Percentiles rank a stretch among this genome's conserved stretches.
These are phyloP conservation scores for Fomitopsis pinicola DNA, from an alignment of 1,284 basidiomycete genomes.

Conservation along the genomic window DNA sequence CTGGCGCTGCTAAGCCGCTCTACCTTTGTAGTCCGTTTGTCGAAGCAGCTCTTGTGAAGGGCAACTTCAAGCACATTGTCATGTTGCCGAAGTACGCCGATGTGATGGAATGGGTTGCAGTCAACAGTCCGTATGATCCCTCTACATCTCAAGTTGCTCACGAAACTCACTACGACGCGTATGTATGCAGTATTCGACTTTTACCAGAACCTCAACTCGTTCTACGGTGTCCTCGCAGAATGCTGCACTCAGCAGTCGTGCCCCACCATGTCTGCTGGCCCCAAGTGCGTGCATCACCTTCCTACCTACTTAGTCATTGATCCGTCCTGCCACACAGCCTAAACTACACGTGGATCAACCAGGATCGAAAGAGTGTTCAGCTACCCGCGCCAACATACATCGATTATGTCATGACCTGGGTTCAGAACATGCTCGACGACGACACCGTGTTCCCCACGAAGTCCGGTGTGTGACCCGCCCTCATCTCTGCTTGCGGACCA, in stretches of 20 bases:
- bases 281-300: constrained; percentile 52
- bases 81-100: constrained; percentile 97
- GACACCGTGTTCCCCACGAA: constrained; percentile 95
- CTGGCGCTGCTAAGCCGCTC: constrained; percentile 61
- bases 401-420: constrained; percentile 99
- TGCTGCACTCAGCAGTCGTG: constrained; percentile 90
- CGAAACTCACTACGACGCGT: neutral
- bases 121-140: constrained; percentile 71
- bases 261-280: constrained; percentile 92
- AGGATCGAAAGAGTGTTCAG: constrained; percentile 90
- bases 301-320: neutral
- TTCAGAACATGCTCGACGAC: constrained; percentile 92
- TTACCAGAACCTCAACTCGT: constrained; percentile 96
- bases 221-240: constrained; percentile 94
- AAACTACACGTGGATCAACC: constrained; percentile 98
- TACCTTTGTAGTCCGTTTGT: constrained; percentile 96
- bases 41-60: constrained; percentile 95
- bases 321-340: constrained; percentile 52
- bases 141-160: neutral
- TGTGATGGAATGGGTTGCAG: constrained; percentile 98
- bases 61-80: constrained; percentile 98
- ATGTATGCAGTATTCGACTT: constrained; percentile 78
- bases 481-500: neutral
- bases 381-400: constrained; percentile 96
- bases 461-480: constrained; percentile 54